A percentile compares a stretch with the other conserved stretches of the same genome.
phyloP scores from a whole-genome alignment of 1,139 yeast species.

The Candida sanyaensis region DNA sequence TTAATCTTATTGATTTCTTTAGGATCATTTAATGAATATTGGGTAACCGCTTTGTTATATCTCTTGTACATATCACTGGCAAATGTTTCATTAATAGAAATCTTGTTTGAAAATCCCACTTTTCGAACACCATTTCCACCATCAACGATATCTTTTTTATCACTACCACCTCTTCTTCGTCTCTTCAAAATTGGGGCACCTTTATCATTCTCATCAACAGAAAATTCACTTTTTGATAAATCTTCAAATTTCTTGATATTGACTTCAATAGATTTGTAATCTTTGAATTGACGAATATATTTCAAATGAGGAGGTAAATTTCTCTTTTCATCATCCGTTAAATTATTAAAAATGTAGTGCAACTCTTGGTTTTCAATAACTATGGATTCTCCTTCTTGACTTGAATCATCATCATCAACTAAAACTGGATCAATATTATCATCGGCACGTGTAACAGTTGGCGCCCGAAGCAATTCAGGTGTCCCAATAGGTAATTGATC shows the following conservation, averaged over 20 bases:
- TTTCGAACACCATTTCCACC: constrained; percentile 15
- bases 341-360: constrained; percentile 27
- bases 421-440: constrained; percentile 5
- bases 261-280: constrained; percentile 35
- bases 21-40: constrained; percentile 45
- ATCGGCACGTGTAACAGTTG: constrained; percentile 3
- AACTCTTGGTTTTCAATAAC: constrained; percentile 32
- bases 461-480: neutral
- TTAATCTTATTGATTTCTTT: constrained; percentile 51
- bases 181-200: constrained; percentile 7
- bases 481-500: neutral
- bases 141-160: neutral
- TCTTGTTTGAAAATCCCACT: constrained; percentile 47
- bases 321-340: constrained; percentile 30
- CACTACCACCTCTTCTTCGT: neutral
- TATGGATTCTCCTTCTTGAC: neutral
- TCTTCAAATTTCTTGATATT: constrained; percentile 35
- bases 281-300: constrained; percentile 41
- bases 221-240: constrained; percentile 8
- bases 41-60: constrained; percentile 54
- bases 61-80: constrained; percentile 52
- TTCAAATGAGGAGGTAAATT: constrained; percentile 40
- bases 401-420: neutral
- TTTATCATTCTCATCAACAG: constrained; percentile 4
- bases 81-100: constrained; percentile 48